Base-by-base conservation (phyloP, 2,329 filamentous ascomycete genomes). In the Calonectria crousiana region DNA sequence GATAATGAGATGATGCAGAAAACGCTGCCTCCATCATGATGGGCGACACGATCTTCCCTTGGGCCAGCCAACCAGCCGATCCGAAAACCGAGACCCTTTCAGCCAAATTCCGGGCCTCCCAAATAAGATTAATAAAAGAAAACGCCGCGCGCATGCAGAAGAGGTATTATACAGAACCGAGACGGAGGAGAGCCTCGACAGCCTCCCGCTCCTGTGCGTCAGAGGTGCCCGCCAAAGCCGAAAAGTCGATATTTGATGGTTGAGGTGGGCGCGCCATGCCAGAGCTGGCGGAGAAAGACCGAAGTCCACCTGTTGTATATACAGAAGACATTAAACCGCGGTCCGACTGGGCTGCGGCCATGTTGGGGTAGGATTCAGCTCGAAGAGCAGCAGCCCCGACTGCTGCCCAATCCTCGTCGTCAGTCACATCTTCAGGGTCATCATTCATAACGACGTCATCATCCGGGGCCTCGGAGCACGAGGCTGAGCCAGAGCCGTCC, bases 361-460 rank as follows among this genome's bases (percentile, higher is more conserved):
- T 90, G 80, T 85, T 89, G 69, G 90, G 88, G 80, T 92, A 92
- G 9, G 91, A 93, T 64, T 90, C 89, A 73, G 91, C 90, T 77
- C 96, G 93, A 78, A 98, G 90, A 77, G 95, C 95, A 69, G 94
- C 95, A 36, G 96, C 95, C 69, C 95, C 96, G 75, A 98, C 94
- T 67, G 94, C 92, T 60, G 94, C 95, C 96, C 96, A 98, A 85
- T 98, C 96, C 85, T 98, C 96, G 83, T 98, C 95, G 83, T 98
- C 97, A 30, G 97, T 98, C 74, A 95, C 91, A 82, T 98, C 95
- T 78, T 94, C 93, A 74, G 95, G 92, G 82, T 97, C 94, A 79
- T 95, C 93, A 79, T 93, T 92, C 87, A 93, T 91, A 78, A 87
- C 87, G 75, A 92, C 88, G 74, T 92, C 90, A 73, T 94, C 93